Conservation (phyloP, 1,139 yeast species). For the Hemisphaericaspora lyxosophila region DNA sequence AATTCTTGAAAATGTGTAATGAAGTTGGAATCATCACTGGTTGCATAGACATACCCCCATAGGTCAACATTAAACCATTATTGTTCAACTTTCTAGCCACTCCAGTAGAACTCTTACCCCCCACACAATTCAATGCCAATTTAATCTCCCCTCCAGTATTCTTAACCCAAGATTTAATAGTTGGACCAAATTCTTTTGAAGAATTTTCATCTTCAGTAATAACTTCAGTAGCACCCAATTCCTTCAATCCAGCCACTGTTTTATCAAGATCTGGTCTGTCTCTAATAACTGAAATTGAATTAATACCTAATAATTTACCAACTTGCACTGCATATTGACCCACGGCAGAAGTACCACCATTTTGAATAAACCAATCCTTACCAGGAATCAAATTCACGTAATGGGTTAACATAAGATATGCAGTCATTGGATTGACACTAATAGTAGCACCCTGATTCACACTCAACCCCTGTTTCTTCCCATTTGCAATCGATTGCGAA, state of each 20-base stretch:
- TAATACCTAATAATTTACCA: conserved; percentile 72
- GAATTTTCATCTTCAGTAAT: conserved; percentile 83
- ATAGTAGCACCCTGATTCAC: conserved; percentile 83
- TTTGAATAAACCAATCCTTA: conserved; percentile 89
- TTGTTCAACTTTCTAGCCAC: conserved; percentile 75
- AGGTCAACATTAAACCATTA: conserved; percentile 76
- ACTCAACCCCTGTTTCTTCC: conserved; percentile 43
- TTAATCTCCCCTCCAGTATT: conserved; percentile 58
- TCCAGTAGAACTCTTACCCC: conserved; percentile 81
- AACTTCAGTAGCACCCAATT: conserved; percentile 82
- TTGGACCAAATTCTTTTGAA: conserved; percentile 61
- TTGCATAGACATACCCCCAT: conserved; percentile 97
- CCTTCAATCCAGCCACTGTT: conserved; percentile 55
- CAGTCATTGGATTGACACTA: conserved; percentile 89
- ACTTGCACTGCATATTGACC: conserved; percentile 93
- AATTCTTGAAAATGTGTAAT: conserved; percentile 81
- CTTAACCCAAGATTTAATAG: conserved; percentile 62
- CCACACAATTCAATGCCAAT: conserved; percentile 88
- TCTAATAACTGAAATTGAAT: conserved; percentile 85
- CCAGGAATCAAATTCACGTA: conserved; percentile 63
- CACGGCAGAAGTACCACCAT: conserved; percentile 95
- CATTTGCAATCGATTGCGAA: conserved; percentile 29
- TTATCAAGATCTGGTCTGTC: conserved; percentile 74
- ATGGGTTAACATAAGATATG: conserved; percentile 81
- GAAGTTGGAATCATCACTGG: conserved; percentile 91